phyloP scores from a whole-genome alignment of 2,329 filamentous ascomycete species.

The Xylaria sp. region DNA sequence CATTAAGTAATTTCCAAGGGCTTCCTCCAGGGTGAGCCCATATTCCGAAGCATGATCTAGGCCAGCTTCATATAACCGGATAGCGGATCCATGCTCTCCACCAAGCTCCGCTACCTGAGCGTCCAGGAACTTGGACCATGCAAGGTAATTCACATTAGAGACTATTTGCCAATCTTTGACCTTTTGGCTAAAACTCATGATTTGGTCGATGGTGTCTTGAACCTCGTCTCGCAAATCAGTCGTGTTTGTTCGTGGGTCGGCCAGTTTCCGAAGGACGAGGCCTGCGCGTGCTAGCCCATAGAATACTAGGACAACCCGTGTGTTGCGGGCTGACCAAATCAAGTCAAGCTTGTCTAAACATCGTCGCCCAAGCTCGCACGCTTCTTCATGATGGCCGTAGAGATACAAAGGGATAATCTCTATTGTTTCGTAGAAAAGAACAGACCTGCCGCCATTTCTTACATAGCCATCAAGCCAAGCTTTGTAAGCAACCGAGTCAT shows the following conservation, averaged over 20 bases:
- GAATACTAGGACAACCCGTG: constrained; percentile 67
- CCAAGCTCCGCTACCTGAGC: constrained; percentile 75
- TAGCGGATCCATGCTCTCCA: constrained; percentile 65
- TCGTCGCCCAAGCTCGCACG: constrained; percentile 65
- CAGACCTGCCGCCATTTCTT: constrained; percentile 70
- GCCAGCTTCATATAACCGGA: constrained; percentile 75
- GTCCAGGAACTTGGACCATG: constrained; percentile 75
- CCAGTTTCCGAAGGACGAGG: constrained; percentile 60
- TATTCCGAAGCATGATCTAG: constrained; percentile 78
- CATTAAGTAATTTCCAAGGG: constrained; percentile 78
- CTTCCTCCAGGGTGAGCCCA: constrained; percentile 76
- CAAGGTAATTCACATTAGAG: constrained; percentile 76
- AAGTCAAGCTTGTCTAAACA: constrained; percentile 60
- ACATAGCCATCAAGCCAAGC: constrained; percentile 65
- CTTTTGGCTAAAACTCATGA: constrained; percentile 67
- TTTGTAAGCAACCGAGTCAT: constrained; percentile 69
- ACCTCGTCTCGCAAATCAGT: constrained; percentile 58
- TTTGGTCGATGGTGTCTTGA: constrained; percentile 61
- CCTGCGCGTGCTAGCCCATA: constrained; percentile 69
- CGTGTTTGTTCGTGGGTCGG: constrained; percentile 58
- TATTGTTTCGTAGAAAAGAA: constrained; percentile 75
- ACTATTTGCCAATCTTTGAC: constrained; percentile 73
- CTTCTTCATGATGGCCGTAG: constrained; percentile 71
- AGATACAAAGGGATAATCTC: constrained; percentile 72
- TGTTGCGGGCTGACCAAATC: constrained; percentile 71